Evolutionary conservation across 1,284 basidiomycete genomes (phyloP).

Genomic region (Boletus subluridellus): DNA sequence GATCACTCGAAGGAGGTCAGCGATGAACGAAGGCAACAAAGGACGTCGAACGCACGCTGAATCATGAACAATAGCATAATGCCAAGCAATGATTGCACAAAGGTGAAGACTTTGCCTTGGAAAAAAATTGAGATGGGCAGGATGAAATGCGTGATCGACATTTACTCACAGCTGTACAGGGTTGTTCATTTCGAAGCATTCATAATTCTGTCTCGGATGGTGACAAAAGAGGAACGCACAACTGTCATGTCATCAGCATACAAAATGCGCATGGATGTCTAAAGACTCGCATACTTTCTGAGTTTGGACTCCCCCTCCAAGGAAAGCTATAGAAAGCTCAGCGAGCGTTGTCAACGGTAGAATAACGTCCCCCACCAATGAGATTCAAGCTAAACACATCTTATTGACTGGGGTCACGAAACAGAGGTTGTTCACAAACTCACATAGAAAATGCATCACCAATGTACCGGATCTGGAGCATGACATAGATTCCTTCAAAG

Average conservation of each 20-base stretch:
- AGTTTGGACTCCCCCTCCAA: conserved; percentile 5
- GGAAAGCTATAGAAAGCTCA: conserved; percentile 17
- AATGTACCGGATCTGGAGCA: conserved; percentile 22
- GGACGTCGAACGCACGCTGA: conserved; percentile 11
- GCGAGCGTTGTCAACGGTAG: not conserved
- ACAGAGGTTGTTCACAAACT: not conserved
- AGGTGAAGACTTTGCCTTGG: conserved; percentile 8
- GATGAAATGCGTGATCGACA: not conserved
- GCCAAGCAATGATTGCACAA: not conserved
- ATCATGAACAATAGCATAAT: conserved; percentile 1
- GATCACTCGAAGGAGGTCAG: conserved; percentile 12
- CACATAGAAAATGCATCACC: conserved; percentile 21
- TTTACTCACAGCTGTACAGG: conserved; percentile 8
- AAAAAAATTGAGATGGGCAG: not conserved
- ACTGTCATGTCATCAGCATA: conserved; percentile 10
- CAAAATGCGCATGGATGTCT: not conserved
- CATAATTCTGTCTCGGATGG: not conserved
- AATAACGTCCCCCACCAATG: conserved; percentile 1
- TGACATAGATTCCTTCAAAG: not conserved
- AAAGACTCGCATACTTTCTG: conserved; percentile 7
- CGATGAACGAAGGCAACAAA: not conserved
- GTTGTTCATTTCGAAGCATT: not conserved
- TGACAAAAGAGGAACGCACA: conserved; percentile 5
- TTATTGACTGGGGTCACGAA: not conserved
- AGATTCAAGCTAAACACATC: conserved; percentile 14